Conservation (phyloP, 352 stramenopile species). For the Globisporangium cystogenes region DNA sequence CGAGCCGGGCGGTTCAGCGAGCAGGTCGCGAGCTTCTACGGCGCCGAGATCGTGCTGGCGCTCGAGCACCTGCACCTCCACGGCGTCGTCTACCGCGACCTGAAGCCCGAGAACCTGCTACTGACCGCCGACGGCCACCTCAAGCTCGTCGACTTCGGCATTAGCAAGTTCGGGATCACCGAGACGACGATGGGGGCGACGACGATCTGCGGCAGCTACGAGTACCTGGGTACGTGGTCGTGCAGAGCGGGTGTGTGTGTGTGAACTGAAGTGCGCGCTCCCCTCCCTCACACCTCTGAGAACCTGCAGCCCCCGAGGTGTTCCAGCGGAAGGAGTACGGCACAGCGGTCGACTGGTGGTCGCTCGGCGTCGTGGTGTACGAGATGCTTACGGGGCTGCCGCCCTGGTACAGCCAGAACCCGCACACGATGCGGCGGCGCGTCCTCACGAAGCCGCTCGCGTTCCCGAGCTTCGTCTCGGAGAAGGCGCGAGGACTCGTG, state of each 20-base stretch:
- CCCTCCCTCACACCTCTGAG: neutral
- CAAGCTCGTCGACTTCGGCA: constrained; percentile 79
- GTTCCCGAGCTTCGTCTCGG: constrained; percentile 49
- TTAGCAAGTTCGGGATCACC: constrained; percentile 81
- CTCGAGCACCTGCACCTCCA: constrained; percentile 82
- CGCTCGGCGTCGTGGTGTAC: constrained; percentile 68
- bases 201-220: constrained; percentile 73
- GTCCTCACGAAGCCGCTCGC: constrained; percentile 48
- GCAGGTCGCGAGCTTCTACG: constrained; percentile 61
- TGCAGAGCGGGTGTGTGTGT: no score
- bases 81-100: constrained; percentile 76
- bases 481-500: constrained; percentile 44
- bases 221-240: constrained; percentile 82
- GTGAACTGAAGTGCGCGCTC: neutral
- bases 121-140: constrained; percentile 59
- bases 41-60: constrained; percentile 62
- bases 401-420: constrained; percentile 70
- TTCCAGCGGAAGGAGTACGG: constrained; percentile 60
- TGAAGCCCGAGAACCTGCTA: constrained; percentile 79
- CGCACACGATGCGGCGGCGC: constrained; percentile 34
- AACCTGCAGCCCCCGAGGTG: constrained; percentile 54
- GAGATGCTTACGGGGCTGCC: constrained; percentile 74
- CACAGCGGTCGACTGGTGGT: constrained; percentile 79
- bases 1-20: constrained; percentile 40
- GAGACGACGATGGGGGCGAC: constrained; percentile 51